Evolutionary conservation across 441 rosid species (phyloP).

Genomic region (Populus tomentosa): DNA sequence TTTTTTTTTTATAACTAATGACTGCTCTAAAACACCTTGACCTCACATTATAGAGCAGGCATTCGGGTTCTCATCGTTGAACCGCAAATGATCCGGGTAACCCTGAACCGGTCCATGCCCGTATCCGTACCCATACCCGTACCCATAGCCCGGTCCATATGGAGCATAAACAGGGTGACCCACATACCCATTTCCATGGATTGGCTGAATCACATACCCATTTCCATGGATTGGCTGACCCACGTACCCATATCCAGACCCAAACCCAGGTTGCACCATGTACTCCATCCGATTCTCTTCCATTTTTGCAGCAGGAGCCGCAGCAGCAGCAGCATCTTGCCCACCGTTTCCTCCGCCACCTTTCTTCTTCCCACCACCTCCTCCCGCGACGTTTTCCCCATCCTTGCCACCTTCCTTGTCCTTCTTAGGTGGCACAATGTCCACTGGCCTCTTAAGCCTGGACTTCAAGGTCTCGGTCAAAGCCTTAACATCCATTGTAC

Average conservation of each 20-base stretch:
- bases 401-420: conserved; percentile 40
- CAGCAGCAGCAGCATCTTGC: not conserved
- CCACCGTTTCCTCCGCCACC: conserved; percentile 12
- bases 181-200: not conserved
- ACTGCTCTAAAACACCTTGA: too few relatives aligned
- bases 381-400: conserved; percentile 5
- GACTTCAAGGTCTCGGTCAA: conserved; percentile 41
- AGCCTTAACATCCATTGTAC: conserved; percentile 71
- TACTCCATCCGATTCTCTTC: conserved; percentile 47
- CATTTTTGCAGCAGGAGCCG: conserved; percentile 10
- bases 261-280: conserved; percentile 33
- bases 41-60: conserved; percentile 46
- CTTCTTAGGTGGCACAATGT: conserved; percentile 70
- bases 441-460: conserved; percentile 57
- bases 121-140: conserved; percentile 15
- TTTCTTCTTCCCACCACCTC: conserved; percentile 1
- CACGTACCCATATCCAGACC: conserved; percentile 14
- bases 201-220: conserved; percentile 5
- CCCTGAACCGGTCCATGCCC: conserved; percentile 14
- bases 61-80: conserved; percentile 67
- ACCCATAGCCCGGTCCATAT: conserved; percentile 12
- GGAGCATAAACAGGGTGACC: conserved; percentile 8
- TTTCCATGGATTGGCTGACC: conserved; percentile 20
- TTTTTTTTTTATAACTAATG: not conserved
- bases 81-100: conserved; percentile 43